A percentile compares a stretch with the other conserved stretches of the same genome.
Conservation (phyloP, 805 yeast genomes). For the Ogataea methanolica region DNA sequence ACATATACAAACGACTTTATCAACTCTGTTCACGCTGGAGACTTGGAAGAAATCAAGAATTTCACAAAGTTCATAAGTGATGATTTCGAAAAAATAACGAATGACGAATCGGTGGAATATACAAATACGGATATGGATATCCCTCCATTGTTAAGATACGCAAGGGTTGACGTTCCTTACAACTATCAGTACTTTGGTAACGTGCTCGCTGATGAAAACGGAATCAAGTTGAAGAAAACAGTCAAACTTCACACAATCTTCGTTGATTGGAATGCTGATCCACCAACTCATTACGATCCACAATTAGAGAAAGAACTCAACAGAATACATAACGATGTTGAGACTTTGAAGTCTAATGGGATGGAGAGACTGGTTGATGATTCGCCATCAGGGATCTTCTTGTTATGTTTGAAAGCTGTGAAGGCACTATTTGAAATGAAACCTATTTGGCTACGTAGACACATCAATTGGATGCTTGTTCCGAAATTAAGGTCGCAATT, state of each 20-base stretch:
- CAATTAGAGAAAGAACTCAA: conserved; percentile 44
- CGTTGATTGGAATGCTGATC: conserved; percentile 42
- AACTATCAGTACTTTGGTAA: conserved; percentile 75
- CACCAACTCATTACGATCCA: conserved; percentile 48
- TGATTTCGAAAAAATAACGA: conserved; percentile 8
- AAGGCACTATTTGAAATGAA: conserved; percentile 54
- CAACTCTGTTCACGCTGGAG: conserved; percentile 37
- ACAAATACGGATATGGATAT: conserved; percentile 46
- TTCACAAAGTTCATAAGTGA: conserved; percentile 30
- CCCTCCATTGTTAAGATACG: conserved; percentile 84
- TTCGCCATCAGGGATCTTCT: conserved; percentile 30
- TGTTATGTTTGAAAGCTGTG: conserved; percentile 41
- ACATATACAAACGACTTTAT: conserved; percentile 39
- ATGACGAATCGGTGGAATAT: conserved; percentile 8
- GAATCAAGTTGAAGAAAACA: conserved; percentile 38
- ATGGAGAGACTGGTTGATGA: conserved; percentile 21
- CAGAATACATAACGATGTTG: conserved; percentile 31
- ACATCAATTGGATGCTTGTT: conserved; percentile 54
- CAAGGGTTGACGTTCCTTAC: conserved; percentile 71
- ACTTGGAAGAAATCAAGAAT: conserved; percentile 36
- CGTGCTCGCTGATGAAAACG: conserved; percentile 56
- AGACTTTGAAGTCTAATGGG: conserved; percentile 22
- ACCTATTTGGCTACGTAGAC: conserved; percentile 85
- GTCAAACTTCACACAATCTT: conserved; percentile 52
- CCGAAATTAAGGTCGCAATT: conserved; percentile 40